Conservation (phyloP, 257 asterid genomes). For the Solanum dulcamara region DNA sequence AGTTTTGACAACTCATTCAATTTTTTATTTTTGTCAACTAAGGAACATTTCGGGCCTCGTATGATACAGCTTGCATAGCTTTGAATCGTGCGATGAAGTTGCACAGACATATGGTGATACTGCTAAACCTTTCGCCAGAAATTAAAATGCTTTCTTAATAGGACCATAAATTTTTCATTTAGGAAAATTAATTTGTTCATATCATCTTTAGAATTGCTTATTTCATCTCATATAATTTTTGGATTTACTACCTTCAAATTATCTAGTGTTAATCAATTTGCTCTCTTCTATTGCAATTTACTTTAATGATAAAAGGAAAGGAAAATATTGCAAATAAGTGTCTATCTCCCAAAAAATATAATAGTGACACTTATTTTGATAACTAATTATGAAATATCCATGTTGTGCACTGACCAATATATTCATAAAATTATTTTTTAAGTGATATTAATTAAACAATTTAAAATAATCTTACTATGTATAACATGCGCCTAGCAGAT, state of each 20-base stretch:
- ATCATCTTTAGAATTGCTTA: neutral
- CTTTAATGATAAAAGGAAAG: neutral
- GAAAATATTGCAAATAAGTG: neutral
- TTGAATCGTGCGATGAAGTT: neutral
- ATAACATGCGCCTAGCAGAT: too few relatives aligned
- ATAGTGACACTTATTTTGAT: too few relatives aligned
- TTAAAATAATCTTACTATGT: too few relatives aligned
- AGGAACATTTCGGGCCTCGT: neutral
- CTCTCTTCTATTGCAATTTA: neutral
- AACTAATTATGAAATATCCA: too few relatives aligned
- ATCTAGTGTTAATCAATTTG: neutral
- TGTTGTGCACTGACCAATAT: too few relatives aligned
- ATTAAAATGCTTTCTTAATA: neutral
- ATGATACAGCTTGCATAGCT: neutral
- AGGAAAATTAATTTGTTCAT: neutral
- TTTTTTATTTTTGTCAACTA: conserved; percentile 23
- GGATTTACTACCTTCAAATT: neutral
- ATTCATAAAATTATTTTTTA: too few relatives aligned
- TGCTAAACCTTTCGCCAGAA: neutral
- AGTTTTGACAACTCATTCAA: conserved; percentile 19
- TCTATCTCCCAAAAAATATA: too few relatives aligned
- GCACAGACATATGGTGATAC: neutral
- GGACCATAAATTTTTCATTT: neutral
- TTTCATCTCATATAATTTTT: neutral
- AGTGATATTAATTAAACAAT: too few relatives aligned